Percentiles rank a stretch among this genome's conserved stretches.
Conservation (phyloP, 257 asterid genomes). For the Nicotiana obtusifolia region DNA sequence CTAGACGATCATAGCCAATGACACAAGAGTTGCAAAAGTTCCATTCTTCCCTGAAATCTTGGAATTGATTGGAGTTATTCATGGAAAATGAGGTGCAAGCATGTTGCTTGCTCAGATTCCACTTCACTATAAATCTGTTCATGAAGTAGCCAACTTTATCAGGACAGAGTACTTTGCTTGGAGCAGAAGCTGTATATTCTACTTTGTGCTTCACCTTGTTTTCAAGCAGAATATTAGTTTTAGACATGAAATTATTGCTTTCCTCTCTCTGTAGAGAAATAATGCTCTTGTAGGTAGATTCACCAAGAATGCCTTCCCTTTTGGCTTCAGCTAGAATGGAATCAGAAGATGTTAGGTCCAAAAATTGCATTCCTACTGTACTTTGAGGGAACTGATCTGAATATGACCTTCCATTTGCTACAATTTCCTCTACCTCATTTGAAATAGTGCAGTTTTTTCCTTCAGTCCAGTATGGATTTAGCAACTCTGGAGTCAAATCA, state of each 20-base stretch:
- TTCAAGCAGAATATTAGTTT: slow-evolving; percentile 26
- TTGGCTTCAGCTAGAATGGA: slow-evolving; percentile 55
- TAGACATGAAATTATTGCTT: slow-evolving; percentile 42
- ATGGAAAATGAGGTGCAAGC: slow-evolving; percentile 7
- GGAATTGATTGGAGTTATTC: neutral
- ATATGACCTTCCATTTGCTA: slow-evolving; percentile 26
- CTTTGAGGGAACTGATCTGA: slow-evolving; percentile 27
- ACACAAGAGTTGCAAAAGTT: slow-evolving; percentile 36
- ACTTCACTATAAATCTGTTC: slow-evolving; percentile 62
- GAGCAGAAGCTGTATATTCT: slow-evolving; percentile 16
- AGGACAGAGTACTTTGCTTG: slow-evolving; percentile 28
- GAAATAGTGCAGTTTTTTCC: slow-evolving; percentile 20
- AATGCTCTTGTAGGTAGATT: slow-evolving; percentile 46
- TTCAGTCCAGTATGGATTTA: slow-evolving; percentile 11
- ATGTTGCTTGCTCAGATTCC: slow-evolving; percentile 28
- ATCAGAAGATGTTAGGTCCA: slow-evolving; percentile 43
- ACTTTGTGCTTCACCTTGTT: slow-evolving; percentile 21
- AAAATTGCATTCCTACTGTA: slow-evolving; percentile 31
- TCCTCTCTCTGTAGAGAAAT: slow-evolving; percentile 56
- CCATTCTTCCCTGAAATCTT: slow-evolving; percentile 18
- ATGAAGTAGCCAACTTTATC: slow-evolving; percentile 68
- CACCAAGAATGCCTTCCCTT: slow-evolving; percentile 50
- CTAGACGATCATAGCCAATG: slow-evolving; percentile 30
- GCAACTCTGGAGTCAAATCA: slow-evolving; percentile 28
- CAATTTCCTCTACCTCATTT: slow-evolving; percentile 44